Base-by-base conservation (phyloP, 495 filamentous ascomycete species). In the Lichenothelia convexa region DNA sequence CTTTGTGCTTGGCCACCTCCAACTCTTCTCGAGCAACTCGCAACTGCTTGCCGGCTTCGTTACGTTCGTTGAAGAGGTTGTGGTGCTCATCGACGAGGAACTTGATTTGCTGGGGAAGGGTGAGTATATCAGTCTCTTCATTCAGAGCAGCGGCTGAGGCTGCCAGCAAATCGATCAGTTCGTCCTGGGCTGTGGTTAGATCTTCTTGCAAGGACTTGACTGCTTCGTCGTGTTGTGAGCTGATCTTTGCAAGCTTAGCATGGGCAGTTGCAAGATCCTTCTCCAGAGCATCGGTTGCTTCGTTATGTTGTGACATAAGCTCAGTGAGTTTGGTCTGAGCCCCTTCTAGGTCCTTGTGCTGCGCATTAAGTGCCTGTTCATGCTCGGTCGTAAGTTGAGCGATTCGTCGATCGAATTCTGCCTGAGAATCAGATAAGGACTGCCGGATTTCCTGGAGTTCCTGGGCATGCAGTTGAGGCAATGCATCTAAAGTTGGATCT, bases 141-240 rank as follows among this genome's bases (percentile, higher is more conserved):
- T 64, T 58, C 38, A 73, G 56, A 5, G 67, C 54, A n/a, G 46
- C 36, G 2, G 68, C 63, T 4, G 70, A 59, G 34, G 56, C 56
- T 23, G 54, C 46, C 21, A 75, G 54, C 17, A 85, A 57, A 38
- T 70, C 73, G 30, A 66, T 65, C 36, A 86, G 58, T 35, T 82
- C 73, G 36, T 75, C 65, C 34, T 78, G 72, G 22, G 79, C 76
- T 41, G 76, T 74, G 4, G 65, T 51, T 32, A 85, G 72, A 13
- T 91, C 78, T 21, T 62, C 60, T 49, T 84, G 67, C 29, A 93
- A 60, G 11, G 64, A 42, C 34, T 66, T 56, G 45, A 82, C 60
- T 9, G 65, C 61, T 39, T 67, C 59, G 16, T 75, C 63, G 45
- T 85, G 72, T 9, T 38, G 41, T 75, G 63, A 7, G 57, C 11